A percentile compares a stretch with the other conserved stretches of the same genome.
Evolutionary conservation across 208 protist species (phyloP).

Genomic region (Wallacemonas collosoma): DNA sequence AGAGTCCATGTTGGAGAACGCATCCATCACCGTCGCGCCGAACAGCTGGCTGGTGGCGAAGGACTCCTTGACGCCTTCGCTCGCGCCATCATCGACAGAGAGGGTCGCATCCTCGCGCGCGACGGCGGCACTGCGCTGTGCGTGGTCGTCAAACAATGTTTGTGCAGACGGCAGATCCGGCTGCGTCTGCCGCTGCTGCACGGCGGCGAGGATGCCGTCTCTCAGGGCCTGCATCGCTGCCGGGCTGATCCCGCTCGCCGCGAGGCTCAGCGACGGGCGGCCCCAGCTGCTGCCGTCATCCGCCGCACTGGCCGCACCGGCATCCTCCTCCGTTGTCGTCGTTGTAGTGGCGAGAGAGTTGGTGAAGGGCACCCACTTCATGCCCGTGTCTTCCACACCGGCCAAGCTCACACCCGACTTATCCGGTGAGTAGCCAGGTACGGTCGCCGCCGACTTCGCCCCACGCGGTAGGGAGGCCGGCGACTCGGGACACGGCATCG

Average conservation of each 20-base stretch:
- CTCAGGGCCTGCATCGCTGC: conserved; percentile 6
- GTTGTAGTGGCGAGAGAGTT: conserved; percentile 25
- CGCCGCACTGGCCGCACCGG: background rate
- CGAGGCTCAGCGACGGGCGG: conserved; percentile 8
- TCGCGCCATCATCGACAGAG: conserved; percentile 4
- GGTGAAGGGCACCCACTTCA: conserved; percentile 23
- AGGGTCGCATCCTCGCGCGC: conserved; percentile 17
- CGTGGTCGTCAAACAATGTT: background rate
- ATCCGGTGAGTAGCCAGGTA: conserved; percentile 5
- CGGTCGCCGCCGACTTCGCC: conserved; percentile 12
- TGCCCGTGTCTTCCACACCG: background rate
- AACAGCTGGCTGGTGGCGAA: conserved; percentile 22
- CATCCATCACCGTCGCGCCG: conserved; percentile 9
- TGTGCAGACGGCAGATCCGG: too few species aligned
- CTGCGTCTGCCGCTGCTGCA: background rate
- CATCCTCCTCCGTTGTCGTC: conserved; percentile 19
- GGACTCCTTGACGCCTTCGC: conserved; percentile 4
- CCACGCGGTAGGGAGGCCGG: background rate
- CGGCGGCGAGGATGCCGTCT: conserved; percentile 7
- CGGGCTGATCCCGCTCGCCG: conserved; percentile 5
- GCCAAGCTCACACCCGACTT: background rate
- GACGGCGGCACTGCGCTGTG: conserved; percentile 3
- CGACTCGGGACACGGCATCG: background rate
- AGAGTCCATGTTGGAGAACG: conserved; percentile 11
- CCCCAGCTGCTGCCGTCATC: conserved; percentile 15